phyloP scores from a whole-genome alignment of 495 filamentous ascomycete species.

The Hypoxylon subgilvum region DNA sequence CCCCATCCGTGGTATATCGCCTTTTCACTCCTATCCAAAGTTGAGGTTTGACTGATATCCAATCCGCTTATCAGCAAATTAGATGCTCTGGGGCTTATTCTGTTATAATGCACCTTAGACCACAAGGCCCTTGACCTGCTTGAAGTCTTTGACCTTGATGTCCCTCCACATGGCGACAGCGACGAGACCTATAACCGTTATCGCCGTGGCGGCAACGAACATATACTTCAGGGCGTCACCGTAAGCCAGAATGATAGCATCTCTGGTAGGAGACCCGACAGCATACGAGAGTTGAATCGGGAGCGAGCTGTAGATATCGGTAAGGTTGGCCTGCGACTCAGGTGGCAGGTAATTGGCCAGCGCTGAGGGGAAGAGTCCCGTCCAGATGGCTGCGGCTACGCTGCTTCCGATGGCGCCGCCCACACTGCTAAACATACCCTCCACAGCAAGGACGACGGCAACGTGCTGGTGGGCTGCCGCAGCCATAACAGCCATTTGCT shows the following conservation, averaged over 20 bases:
- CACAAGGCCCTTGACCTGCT: slow-evolving; percentile 47
- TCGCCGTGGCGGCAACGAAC: slow-evolving; percentile 59
- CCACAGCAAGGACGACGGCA: slow-evolving; percentile 68
- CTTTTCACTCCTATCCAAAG: neutral
- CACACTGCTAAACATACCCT: slow-evolving; percentile 64
- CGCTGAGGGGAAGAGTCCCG: slow-evolving; percentile 59
- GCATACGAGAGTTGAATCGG: slow-evolving; percentile 59
- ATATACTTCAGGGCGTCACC: slow-evolving; percentile 61
- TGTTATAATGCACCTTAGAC: slow-evolving; percentile 29
- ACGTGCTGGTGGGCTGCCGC: slow-evolving; percentile 68
- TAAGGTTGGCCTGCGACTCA: slow-evolving; percentile 51
- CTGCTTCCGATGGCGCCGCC: slow-evolving; percentile 69
- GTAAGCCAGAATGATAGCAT: slow-evolving; percentile 64
- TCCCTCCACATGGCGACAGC: slow-evolving; percentile 59
- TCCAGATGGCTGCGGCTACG: slow-evolving; percentile 72
- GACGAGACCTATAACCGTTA: slow-evolving; percentile 57
- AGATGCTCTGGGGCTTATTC: neutral
- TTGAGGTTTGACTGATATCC: neutral
- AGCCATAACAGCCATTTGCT: slow-evolving; percentile 73
- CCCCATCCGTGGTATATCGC: slow-evolving; percentile 1
- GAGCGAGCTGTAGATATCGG: slow-evolving; percentile 61
- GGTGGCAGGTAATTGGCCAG: slow-evolving; percentile 64
- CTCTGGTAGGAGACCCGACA: slow-evolving; percentile 54
- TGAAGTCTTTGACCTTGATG: slow-evolving; percentile 61
- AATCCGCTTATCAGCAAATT: too few species aligned